Percentiles rank a stretch among this genome's conserved stretches.
These are phyloP conservation scores for Penicillium lividum DNA, from an alignment of 495 filamentous ascomycete species.

Conservation along the genomic window DNA sequence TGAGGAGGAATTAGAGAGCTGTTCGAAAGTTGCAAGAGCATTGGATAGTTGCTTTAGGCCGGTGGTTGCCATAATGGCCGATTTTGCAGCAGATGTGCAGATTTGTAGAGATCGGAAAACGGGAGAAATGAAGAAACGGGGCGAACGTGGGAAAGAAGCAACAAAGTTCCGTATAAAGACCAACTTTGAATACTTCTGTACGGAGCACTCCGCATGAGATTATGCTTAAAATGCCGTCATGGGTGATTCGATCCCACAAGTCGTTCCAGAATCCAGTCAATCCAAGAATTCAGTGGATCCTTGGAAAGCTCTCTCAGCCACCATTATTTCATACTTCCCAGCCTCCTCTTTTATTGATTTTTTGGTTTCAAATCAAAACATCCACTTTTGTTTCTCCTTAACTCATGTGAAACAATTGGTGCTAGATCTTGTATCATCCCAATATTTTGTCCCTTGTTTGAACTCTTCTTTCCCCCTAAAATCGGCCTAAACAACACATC, in stretches of 20 bases:
- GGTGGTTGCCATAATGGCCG: constrained; percentile 26
- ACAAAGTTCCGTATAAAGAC: not conserved
- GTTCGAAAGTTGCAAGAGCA: constrained; percentile 78
- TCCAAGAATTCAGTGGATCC: constrained; percentile 21
- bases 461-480: not conserved
- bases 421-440: too few species aligned
- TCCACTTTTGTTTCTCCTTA: not conserved
- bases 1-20: constrained; percentile 70
- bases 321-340: constrained; percentile 31
- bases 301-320: constrained; percentile 25
- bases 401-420: not conserved
- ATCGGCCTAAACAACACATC: constrained; percentile 3
- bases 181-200: too few species aligned
- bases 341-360: constrained; percentile 24
- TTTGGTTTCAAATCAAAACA: constrained; percentile 16
- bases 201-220: too few species aligned
- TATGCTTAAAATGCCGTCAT: not conserved
- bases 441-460: not conserved
- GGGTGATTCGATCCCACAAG: too few species aligned
- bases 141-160: not conserved
- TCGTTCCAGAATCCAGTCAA: too few species aligned
- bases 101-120: constrained; percentile 13
- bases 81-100: not conserved
- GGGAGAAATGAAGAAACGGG: constrained; percentile 14
- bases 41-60: constrained; percentile 68